These are phyloP conservation scores for Stygiomarasmius scandens DNA, from an alignment of 1,284 basidiomycete species.

Conservation along the genomic window DNA sequence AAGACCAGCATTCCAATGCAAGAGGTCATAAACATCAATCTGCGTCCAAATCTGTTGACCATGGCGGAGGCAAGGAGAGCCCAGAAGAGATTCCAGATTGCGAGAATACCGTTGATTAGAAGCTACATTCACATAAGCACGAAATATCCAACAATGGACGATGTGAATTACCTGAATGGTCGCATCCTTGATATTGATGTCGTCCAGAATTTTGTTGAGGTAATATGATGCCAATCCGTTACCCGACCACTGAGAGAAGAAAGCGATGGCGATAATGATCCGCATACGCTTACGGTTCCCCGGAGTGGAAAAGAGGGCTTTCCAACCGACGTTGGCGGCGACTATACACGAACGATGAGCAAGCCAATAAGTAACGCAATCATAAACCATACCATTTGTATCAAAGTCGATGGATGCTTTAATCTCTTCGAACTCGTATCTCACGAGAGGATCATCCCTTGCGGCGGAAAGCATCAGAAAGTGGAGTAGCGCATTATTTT, in stretches of 20 bases:
- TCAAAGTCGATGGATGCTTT: conserved; percentile 72
- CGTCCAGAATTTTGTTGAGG: conserved; percentile 69
- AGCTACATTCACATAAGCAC: conserved; percentile 35
- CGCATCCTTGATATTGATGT: conserved; percentile 69
- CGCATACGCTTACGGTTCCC: conserved; percentile 72
- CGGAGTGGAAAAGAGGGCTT: conserved; percentile 53
- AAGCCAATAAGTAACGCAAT: not conserved
- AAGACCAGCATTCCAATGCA: conserved; percentile 69
- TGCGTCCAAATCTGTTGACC: conserved; percentile 63
- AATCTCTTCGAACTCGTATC: conserved; percentile 78
- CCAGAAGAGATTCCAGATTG: conserved; percentile 76
- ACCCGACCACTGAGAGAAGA: conserved; percentile 78
- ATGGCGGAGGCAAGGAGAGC: conserved; percentile 59
- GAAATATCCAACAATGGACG: not conserved
- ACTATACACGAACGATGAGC: conserved; percentile 26
- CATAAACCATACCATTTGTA: conserved; percentile 35
- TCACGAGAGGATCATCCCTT: conserved; percentile 68
- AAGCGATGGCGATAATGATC: conserved; percentile 70
- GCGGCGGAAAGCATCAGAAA: not conserved
- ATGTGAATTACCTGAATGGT: conserved; percentile 46
- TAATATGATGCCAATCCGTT: conserved; percentile 80
- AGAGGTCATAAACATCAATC: conserved; percentile 67
- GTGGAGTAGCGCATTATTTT: too few species aligned
- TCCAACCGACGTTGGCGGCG: conserved; percentile 62
- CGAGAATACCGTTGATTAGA: conserved; percentile 73